Evolutionary conservation across 495 filamentous ascomycete species (phyloP), one percentile per base, ranked within the genome.

Genomic region (Xanthoparmelia taractica): DNA sequence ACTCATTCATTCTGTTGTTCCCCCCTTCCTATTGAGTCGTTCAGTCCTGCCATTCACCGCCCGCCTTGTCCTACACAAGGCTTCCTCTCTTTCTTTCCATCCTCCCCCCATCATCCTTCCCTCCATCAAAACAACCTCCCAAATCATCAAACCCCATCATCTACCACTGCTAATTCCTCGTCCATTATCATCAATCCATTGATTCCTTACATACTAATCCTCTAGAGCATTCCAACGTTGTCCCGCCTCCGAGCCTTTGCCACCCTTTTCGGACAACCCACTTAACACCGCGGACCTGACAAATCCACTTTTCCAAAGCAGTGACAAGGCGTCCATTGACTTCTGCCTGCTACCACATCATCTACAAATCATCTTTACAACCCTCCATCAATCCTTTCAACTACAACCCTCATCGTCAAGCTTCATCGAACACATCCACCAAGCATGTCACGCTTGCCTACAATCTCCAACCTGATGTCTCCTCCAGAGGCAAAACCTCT

Each of bases 381-480:
- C 18, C 31, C 36, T 50, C 48, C 66, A 64, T 54, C 55, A n/a
- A 52, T 65, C 52, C 41, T 37, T 55, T 48, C 55, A 2, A 41
- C 8, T 45, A 31, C 58, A 57, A 57, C 50, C 27, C 33, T 47
- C 55, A 55, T 57, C n/a, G n/a, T n/a, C 61, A 36, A 47, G n/a
- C 23, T 13, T 15, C 59, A 37, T 62, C 50, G 25, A n/a, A 18
- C 55, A 71, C 60, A 69, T 65, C 65, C 67, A 68, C 66, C 61
- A 71, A 78, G 66, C 57, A 82, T 81, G 78, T 76, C 79, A 74
- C 77, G 74, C 60, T 68, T 82, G 64, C 78, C 80, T 34, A 74
- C 76, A 43, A 76, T 82, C 23, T 77, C 80, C 69, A 89, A 80
- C 71, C 79, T 91, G 43, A 87, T 91, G 84, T 91, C 88, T 41